Evolutionary conservation across 257 asterid species (phyloP), one percentile per base, ranked within the genome.

Genomic region (Ophiorrhiza pumila): DNA sequence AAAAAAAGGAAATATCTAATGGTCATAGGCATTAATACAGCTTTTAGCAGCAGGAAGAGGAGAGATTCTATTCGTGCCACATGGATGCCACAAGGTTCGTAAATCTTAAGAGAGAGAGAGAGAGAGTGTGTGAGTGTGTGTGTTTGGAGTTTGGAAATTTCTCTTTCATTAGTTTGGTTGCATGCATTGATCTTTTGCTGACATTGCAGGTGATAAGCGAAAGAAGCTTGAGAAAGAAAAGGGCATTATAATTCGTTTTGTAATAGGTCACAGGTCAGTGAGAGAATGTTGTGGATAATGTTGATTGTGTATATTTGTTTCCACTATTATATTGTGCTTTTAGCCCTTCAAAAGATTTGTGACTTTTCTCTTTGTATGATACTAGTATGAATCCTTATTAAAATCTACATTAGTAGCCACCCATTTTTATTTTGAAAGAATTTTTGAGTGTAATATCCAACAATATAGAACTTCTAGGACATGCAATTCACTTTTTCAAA

Each of bases 21-120:
- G 97, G 96, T 89, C 22, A 76, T 89, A 22, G 97, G 97, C 68
- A 82, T 91, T 69, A 89, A 89, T 77, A 91, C 96, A 62, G 96
- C 97, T 75, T 91, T 91, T 81, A 91, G 90, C 80, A 91, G 97
- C 85, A 85, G 97, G 73, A 91, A 88, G 88, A 87, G 96, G 80
- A 81, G 97, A 81, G 97, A 91, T 74, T 91, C 97, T 1, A 86
- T 91, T 45, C 97, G 97, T 66, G 96, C 90, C 43, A 91, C 97
- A 69, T 91, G 97, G 97, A 88, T 91, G 93, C 89, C 86, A 69
- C 88, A 84, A 87, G 96, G 98, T 92, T 68, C 78, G 71, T 80
- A 45, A 42, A 59, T 74, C 70, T 77, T 71, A 64, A 71, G 42
- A 53, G 3, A 71, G 22, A 23, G 1, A n/a, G n/a, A n/a, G n/a